Evolutionary conservation across 2,329 filamentous ascomycete species (phyloP).

Genomic region (Chaetomium olivaceum): DNA sequence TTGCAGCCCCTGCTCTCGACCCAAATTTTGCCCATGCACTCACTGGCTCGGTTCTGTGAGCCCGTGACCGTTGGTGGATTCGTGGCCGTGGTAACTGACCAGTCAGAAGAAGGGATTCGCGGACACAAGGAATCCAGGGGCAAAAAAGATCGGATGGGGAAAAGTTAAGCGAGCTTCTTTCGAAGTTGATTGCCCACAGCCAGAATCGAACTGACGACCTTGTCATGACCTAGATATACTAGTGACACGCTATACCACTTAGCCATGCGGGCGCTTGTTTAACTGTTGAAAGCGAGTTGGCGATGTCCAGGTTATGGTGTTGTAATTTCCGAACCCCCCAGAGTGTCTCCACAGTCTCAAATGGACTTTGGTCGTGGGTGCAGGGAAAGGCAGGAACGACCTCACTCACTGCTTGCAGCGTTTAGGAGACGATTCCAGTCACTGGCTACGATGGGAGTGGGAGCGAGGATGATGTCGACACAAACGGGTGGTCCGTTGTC

Average conservation of each 20-base stretch:
- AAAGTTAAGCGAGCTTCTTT: not conserved
- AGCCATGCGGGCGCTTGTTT: constrained; percentile 14
- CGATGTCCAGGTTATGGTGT: too few relatives aligned
- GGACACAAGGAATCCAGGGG: too few relatives aligned
- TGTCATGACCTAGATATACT: constrained; percentile 14
- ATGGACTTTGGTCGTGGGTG: not conserved
- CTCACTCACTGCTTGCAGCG: not conserved
- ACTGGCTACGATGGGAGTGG: not conserved
- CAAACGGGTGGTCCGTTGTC: not conserved
- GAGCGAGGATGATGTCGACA: not conserved
- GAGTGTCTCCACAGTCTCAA: not conserved
- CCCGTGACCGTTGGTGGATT: too few relatives aligned
- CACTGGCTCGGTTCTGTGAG: too few relatives aligned
- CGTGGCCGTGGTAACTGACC: too few relatives aligned
- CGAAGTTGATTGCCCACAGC: constrained; percentile 6
- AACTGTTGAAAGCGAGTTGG: not conserved
- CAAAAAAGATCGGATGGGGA: not conserved
- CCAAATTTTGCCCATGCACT: too few relatives aligned
- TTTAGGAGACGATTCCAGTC: not conserved
- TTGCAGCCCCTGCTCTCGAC: too few relatives aligned
- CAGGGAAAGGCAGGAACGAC: not conserved
- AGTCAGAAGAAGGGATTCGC: too few relatives aligned
- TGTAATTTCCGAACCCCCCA: not conserved
- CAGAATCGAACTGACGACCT: constrained; percentile 22
- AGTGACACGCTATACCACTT: constrained; percentile 23